Evolutionary conservation across 2,329 filamentous ascomycete genomes (phyloP).

Genomic region (Colletotrichum costaricense): DNA sequence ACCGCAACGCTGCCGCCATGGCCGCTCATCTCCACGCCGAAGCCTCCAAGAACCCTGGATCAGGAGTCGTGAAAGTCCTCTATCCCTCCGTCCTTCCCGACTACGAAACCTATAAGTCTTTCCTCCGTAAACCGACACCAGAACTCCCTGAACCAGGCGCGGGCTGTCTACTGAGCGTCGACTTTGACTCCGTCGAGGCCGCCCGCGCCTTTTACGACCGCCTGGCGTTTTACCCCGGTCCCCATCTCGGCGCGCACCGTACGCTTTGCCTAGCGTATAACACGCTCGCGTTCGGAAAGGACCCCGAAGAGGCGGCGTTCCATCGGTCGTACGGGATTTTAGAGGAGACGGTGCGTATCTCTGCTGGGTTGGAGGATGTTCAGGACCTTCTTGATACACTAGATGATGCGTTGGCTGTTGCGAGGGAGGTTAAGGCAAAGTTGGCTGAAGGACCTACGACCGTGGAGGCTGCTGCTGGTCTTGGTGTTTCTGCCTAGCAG

Average conservation of each 20-base stretch:
- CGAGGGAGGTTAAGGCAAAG: conserved; percentile 56
- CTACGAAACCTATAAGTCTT: conserved; percentile 50
- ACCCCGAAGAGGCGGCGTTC: conserved; percentile 48
- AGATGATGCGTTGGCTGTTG: conserved; percentile 50
- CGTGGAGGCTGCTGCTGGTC: conserved; percentile 17
- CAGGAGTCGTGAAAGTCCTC: conserved; percentile 49
- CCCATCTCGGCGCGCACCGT: conserved; percentile 64
- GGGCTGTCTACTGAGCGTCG: conserved; percentile 65
- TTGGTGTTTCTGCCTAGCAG: conserved; percentile 1
- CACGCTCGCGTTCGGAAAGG: conserved; percentile 54
- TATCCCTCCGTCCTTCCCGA: conserved; percentile 55
- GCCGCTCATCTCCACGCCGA: conserved; percentile 50
- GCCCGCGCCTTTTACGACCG: conserved; percentile 62
- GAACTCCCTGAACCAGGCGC: conserved; percentile 63
- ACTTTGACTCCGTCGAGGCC: conserved; percentile 55
- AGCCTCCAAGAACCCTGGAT: conserved; percentile 36
- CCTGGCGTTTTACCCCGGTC: conserved; percentile 60
- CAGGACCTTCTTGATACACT: conserved; percentile 54
- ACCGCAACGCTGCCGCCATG: conserved; percentile 57
- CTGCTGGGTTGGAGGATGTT: conserved; percentile 58
- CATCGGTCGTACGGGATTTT: conserved; percentile 51
- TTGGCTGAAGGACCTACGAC: neutral
- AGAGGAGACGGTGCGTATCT: conserved; percentile 57
- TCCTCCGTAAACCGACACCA: conserved; percentile 49
- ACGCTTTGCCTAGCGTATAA: conserved; percentile 62